Conservation (phyloP, 2,329 filamentous ascomycete species). For the Incumbomyces delicatus region DNA sequence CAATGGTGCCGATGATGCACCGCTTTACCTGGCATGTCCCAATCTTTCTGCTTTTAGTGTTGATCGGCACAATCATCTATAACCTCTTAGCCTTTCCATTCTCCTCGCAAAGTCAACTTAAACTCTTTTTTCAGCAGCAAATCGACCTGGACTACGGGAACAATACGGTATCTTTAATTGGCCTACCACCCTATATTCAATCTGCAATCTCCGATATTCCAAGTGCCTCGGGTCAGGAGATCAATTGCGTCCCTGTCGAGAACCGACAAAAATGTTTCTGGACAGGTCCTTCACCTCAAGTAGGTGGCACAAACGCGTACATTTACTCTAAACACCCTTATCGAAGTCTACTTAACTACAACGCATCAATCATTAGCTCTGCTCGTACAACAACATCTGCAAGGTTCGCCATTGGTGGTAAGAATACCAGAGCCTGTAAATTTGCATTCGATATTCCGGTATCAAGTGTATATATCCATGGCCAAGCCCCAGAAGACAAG, state of each 20-base stretch:
- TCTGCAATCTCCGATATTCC: conserved; percentile 61
- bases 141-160: conserved; percentile 65
- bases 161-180: conserved; percentile 60
- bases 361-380: conserved; percentile 38
- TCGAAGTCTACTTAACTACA: conserved; percentile 56
- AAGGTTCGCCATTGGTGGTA: conserved; percentile 56
- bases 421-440: conserved; percentile 70
- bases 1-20: conserved; percentile 75
- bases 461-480: conserved; percentile 53
- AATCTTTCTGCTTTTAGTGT: conserved; percentile 62
- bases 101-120: conserved; percentile 66
- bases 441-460: conserved; percentile 63
- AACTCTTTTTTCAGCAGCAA: conserved; percentile 76
- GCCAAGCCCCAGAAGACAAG: conserved; percentile 48
- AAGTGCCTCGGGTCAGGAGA: conserved; percentile 53
- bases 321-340: conserved; percentile 37
- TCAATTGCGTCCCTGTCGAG: conserved; percentile 43
- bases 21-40: conserved; percentile 77
- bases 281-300: conserved; percentile 52
- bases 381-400: conserved; percentile 41
- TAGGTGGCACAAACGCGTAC: conserved; percentile 16
- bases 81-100: conserved; percentile 85
- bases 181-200: conserved; percentile 57
- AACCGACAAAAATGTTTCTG: conserved; percentile 56
- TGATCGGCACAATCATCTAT: conserved; percentile 68